Conservation (phyloP, 805 yeast genomes). For the Kockiozyma suomiensis region DNA sequence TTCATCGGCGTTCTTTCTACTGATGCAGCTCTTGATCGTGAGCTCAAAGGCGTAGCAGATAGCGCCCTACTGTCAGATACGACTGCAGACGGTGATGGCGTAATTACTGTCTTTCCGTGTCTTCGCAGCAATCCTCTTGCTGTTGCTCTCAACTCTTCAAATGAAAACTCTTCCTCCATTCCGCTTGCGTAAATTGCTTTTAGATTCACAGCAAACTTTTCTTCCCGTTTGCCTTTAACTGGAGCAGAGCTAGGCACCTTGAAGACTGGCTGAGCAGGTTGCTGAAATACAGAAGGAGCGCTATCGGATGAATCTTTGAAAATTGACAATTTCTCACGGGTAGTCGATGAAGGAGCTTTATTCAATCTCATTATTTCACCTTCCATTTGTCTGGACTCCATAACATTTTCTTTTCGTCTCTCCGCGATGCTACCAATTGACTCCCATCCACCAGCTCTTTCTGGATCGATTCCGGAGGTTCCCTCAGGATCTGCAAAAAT, state of each 20-base stretch:
- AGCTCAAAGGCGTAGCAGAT: background rate
- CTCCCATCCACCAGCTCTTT: slow-evolving; percentile 45
- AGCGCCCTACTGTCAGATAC: background rate
- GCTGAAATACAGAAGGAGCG: background rate
- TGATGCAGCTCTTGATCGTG: background rate
- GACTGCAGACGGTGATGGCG: background rate
- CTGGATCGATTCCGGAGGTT: slow-evolving; percentile 17
- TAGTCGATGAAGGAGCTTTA: slow-evolving; percentile 17
- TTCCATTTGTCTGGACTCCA: slow-evolving; percentile 59
- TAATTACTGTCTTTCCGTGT: background rate
- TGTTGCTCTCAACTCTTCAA: slow-evolving; percentile 65
- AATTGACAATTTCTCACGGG: slow-evolving; percentile 27
- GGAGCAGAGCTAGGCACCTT: slow-evolving; percentile 15
- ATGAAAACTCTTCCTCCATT: slow-evolving; percentile 55
- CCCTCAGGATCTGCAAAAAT: slow-evolving; percentile 47
- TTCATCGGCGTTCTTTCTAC: background rate
- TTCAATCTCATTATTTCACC: slow-evolving; percentile 52
- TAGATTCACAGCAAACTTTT: slow-evolving; percentile 35
- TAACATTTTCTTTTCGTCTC: slow-evolving; percentile 65
- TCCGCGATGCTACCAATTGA: slow-evolving; percentile 53
- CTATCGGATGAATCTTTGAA: slow-evolving; percentile 26
- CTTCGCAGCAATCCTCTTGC: slow-evolving; percentile 44
- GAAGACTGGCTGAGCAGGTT: slow-evolving; percentile 22
- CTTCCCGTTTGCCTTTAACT: slow-evolving; percentile 31
- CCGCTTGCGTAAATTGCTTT: slow-evolving; percentile 35